These are phyloP conservation scores for Fusarium luffae DNA, from an alignment of 2,329 filamentous ascomycete species.

Conservation along the genomic window DNA sequence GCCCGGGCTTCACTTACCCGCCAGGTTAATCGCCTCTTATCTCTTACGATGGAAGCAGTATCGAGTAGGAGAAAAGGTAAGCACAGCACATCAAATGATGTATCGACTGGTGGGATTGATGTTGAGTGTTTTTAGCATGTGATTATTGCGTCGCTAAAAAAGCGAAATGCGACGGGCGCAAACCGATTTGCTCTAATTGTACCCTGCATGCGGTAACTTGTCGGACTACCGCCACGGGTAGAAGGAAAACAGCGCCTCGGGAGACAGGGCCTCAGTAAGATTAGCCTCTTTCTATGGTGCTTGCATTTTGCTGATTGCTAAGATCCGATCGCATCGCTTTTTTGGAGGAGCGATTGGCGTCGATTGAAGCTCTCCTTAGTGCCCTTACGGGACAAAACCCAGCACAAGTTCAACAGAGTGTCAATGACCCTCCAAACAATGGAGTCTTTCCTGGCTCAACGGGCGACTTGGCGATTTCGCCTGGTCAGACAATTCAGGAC, in stretches of 20 bases:
- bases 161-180: slow-evolving; percentile 54
- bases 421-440: neutral
- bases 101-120: no score
- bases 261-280: slow-evolving; percentile 6
- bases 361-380: slow-evolving; percentile 31
- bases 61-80: slow-evolving; percentile 39
- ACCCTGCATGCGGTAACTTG: slow-evolving; percentile 51
- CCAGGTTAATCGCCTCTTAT: neutral
- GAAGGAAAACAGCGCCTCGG: slow-evolving; percentile 16
- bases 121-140: slow-evolving; percentile 38
- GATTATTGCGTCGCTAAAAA: slow-evolving; percentile 55
- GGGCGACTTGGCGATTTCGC: neutral
- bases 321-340: slow-evolving; percentile 28
- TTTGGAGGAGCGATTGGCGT: slow-evolving; percentile 36
- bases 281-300: no score
- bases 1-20: neutral
- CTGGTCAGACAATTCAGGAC: neutral
- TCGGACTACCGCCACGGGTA: slow-evolving; percentile 22
- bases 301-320: neutral
- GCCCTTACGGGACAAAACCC: neutral
- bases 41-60: slow-evolving; percentile 13
- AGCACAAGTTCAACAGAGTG: neutral
- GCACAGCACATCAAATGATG: neutral
- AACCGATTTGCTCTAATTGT: slow-evolving; percentile 55
- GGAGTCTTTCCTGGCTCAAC: neutral